Evolutionary conservation across 805 yeast species (phyloP).

Genomic region (Schwanniomyces pseudopolymorphus): DNA sequence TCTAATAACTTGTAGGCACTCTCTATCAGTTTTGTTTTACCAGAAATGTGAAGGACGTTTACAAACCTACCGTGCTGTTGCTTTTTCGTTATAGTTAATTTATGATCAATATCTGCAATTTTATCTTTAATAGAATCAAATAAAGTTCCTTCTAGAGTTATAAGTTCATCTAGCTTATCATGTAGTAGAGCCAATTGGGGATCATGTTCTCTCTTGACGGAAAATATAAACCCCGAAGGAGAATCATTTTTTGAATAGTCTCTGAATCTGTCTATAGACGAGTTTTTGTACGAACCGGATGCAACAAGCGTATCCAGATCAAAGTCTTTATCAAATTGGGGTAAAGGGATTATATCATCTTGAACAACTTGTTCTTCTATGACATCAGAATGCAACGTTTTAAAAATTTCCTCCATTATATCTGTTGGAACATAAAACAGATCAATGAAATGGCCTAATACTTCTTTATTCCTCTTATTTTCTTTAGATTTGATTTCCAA

Average conservation of each 20-base stretch:
- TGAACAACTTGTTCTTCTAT: neutral
- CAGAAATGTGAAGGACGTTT: constrained; percentile 51
- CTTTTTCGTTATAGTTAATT: constrained; percentile 25
- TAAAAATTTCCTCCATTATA: constrained; percentile 42
- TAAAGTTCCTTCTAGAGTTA: constrained; percentile 21
- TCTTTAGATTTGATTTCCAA: constrained; percentile 13
- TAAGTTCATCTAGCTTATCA: constrained; percentile 23
- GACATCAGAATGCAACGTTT: constrained; percentile 24
- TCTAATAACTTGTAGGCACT: constrained; percentile 15
- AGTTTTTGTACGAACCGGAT: constrained; percentile 19
- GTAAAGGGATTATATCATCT: constrained; percentile 4
- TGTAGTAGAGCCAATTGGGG: constrained; percentile 33
- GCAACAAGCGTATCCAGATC: neutral
- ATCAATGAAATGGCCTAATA: constrained; percentile 18
- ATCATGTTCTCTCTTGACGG: constrained; percentile 36
- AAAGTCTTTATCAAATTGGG: neutral
- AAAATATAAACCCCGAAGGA: constrained; percentile 16
- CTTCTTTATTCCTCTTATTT: constrained; percentile 19
- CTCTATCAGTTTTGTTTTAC: constrained; percentile 31
- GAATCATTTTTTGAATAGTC: constrained; percentile 5
- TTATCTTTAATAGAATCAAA: constrained; percentile 18
- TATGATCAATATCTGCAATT: constrained; percentile 26
- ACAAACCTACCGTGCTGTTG: constrained; percentile 27
- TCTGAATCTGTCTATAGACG: constrained; percentile 20
- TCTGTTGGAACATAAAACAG: constrained; percentile 38